Base-by-base conservation (phyloP, 805 yeast species). In the Kodamaea kakaduensis region DNA sequence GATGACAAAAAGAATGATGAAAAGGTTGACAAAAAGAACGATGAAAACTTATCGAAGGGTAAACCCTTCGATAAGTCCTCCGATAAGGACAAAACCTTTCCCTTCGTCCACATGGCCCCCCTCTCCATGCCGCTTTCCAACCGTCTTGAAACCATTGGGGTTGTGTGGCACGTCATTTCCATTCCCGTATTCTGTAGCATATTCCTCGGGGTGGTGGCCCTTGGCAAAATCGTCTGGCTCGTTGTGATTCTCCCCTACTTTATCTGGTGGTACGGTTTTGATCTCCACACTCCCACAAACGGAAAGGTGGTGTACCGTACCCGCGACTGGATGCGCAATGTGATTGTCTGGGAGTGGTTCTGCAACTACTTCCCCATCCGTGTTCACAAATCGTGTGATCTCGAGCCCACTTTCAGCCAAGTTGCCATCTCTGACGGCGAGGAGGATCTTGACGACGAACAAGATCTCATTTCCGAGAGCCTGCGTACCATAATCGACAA, bases 321-420 rank as follows among this genome's bases (percentile, higher is more conserved):
- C 27, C 78, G 84, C 3, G 55, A 59, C 1, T 67, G 73, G 65
- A 65, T 85, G 52, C 72, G 86, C 43, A 69, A 73, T 19, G 50
- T 76, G 22, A 48, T 61, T 6, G 44, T 84, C 13, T 90, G 93
- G 87, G 75, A 69, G 41, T 73, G 78, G 58, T 88, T 83, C 54
- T 79, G 81, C 29, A 63, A 70, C 30, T 93, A 87, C 59, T 93
- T 84, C 60, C 97, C 97, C 0, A 76, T 93, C 14, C 58, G 57
- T 0, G 61, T 88, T 9, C 82, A 78, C 57, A 84, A 81, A 51
- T 71, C 90, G 0, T 66, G 64, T 3, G 84, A 80, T 10, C 61
- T 89, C 35, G 73, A 73, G 42, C 96, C 97, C 2, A 81, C 96
- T 0, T 80, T 80, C 48, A 67, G 75, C 1, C 59, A 59, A 15